Evolutionary conservation across 768 basidiomycete genomes (phyloP).

Genomic region (Zangia roseola): DNA sequence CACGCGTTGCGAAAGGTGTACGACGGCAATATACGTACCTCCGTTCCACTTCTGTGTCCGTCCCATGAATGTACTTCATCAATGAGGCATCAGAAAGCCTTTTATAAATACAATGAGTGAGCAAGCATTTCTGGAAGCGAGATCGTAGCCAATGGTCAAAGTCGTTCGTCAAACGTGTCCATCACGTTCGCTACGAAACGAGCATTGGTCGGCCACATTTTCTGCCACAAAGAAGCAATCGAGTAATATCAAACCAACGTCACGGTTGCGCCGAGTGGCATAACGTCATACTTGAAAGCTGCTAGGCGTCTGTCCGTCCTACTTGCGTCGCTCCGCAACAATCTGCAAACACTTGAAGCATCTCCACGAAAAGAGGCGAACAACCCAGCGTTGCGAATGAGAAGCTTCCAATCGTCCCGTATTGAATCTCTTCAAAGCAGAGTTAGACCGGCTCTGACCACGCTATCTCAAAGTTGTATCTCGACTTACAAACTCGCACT

Average conservation of each 20-base stretch:
- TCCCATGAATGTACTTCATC: constrained; percentile 91
- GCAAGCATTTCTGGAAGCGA: not conserved
- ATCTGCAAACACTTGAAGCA: constrained; percentile 1
- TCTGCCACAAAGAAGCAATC: constrained; percentile 30
- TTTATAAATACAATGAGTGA: not conserved
- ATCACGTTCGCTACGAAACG: constrained; percentile 82
- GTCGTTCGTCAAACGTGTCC: constrained; percentile 59
- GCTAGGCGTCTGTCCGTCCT: constrained; percentile 81
- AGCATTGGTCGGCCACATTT: constrained; percentile 87
- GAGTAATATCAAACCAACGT: not conserved
- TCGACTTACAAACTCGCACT: constrained; percentile 94
- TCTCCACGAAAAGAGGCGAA: constrained; percentile 74
- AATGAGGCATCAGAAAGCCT: constrained; percentile 88
- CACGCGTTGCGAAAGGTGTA: not conserved
- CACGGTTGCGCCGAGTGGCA: constrained; percentile 1
- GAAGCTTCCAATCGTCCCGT: constrained; percentile 68
- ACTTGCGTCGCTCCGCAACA: constrained; percentile 22
- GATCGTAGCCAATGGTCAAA: constrained; percentile 48
- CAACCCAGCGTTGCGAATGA: constrained; percentile 76
- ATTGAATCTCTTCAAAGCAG: constrained; percentile 59
- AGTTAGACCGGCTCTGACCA: not conserved
- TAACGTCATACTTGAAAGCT: constrained; percentile 67
- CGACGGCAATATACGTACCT: constrained; percentile 45
- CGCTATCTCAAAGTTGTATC: constrained; percentile 37
- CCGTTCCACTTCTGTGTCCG: constrained; percentile 94